Evolutionary conservation across 805 yeast genomes (phyloP), one percentile per base, ranked within the genome.

Genomic region (Saccharomycopsis oosterbeekiorum): DNA sequence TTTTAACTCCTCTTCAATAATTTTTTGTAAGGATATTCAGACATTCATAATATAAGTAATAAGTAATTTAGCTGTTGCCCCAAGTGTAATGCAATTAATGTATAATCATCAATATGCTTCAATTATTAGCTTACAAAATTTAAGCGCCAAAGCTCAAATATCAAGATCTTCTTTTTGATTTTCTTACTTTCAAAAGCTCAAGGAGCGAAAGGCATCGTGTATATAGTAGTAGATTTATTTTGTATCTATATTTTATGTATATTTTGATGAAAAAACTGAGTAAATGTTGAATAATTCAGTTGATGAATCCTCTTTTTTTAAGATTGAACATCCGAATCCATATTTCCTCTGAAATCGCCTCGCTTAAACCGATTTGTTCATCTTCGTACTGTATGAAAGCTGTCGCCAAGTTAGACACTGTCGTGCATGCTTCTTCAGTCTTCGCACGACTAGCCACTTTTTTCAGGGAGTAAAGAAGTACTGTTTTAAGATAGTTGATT

Each of bases 331-430:
- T 34, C 53, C 65, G 17, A 26, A 62, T 47, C 70, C 76, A 74
- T 12, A 86, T 71, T 68, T 87, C 93, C 70, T 87, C 89, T 9
- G 84, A 73, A 9, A 88, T 76, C 0, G 89, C 89, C 61, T 81
- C 84, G 56, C 83, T 73, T 54, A 88, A 75, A 0, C 94, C 94
- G 0, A 88, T 85, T 61, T 81, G 82, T 21, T 71, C 69, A 24
- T 67, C 62, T 66, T 88, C 91, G 39, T 79, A 76, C 2, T 68
- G 69, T 1, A 72, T 68, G 43, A 87, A 71, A 11, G 71, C 71
- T 5, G 71, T 67, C 42, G 75, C 73, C 57, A 87, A 69, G 2
- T 70, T 64, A 43, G 74, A 68, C 34, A 86, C 86, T 5, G 78
- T 71, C 1, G 65, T 62, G 56, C 75, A 78, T 0, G 89, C 82